Evolutionary conservation across 140 eudicot genomes (phyloP).

Genomic region (Flaveria floridana): DNA sequence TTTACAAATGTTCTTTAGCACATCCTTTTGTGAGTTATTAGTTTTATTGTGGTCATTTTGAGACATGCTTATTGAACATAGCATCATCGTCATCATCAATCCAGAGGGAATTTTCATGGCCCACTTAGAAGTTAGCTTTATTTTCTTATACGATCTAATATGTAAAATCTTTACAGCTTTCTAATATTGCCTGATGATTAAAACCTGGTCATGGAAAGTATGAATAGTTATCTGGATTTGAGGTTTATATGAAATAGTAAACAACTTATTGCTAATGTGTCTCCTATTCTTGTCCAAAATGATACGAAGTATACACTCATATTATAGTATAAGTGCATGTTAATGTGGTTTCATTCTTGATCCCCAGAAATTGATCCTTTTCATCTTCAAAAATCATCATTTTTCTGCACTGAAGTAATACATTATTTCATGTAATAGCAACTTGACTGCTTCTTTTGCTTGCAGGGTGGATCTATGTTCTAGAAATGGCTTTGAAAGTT

Average conservation of each 20-base stretch:
- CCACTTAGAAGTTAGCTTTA: not conserved
- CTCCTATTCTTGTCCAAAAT: conserved; percentile 1
- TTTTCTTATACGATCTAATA: not conserved
- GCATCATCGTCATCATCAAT: conserved; percentile 11
- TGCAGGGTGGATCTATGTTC: conserved; percentile 89
- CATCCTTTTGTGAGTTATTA: conserved; percentile 1
- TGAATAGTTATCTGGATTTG: not conserved
- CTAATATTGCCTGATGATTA: not conserved
- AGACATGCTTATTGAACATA: not conserved
- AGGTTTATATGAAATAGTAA: not conserved
- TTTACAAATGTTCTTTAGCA: not conserved
- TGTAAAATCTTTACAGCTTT: not conserved
- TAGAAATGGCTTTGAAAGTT: conserved; percentile 85
- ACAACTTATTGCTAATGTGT: not conserved
- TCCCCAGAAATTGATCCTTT: not conserved
- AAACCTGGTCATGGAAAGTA: not conserved
- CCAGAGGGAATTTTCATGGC: conserved; percentile 12
- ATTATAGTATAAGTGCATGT: not conserved
- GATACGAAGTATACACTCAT: not conserved
- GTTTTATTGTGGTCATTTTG: not conserved
- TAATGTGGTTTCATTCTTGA: not conserved
- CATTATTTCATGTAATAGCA: conserved; percentile 18
- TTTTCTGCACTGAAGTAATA: not conserved
- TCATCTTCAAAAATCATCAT: not conserved
- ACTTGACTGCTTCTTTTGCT: conserved; percentile 23